Percentiles rank a stretch among this genome's conserved stretches.
phyloP scores from a whole-genome alignment of 208 protist genomes.

The Angomonas ambiguus region DNA sequence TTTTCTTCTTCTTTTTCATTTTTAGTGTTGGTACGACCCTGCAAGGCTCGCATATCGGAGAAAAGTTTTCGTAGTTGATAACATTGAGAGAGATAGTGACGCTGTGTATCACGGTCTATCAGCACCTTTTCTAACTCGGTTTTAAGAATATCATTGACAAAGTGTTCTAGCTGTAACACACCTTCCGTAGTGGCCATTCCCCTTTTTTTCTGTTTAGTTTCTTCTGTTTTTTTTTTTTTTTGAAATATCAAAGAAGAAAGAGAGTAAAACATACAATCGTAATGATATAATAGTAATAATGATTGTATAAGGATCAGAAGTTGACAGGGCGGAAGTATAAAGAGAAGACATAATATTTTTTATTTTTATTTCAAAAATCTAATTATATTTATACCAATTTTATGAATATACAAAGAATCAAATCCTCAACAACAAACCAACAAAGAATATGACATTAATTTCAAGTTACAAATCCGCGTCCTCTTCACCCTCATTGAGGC shows the following conservation, averaged over 20 bases:
- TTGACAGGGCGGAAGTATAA: background rate
- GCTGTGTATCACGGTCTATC: conserved; percentile 40
- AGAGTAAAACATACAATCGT: conserved; percentile 11
- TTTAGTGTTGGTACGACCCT: conserved; percentile 36
- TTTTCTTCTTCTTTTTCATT: conserved; percentile 1
- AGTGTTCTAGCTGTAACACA: conserved; percentile 6
- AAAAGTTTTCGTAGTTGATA: conserved; percentile 58
- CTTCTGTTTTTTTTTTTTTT: conserved; percentile 13
- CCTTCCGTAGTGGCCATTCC: conserved; percentile 8
- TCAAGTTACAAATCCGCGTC: background rate
- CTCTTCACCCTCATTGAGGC: background rate
- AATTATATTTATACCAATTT: conserved; percentile 5
- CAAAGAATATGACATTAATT: background rate
- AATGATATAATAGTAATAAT: background rate
- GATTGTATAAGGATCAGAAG: background rate
- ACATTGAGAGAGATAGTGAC: conserved; percentile 57
- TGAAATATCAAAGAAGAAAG: conserved; percentile 14
- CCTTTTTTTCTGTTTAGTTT: conserved; percentile 9
- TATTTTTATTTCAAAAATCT: conserved; percentile 11
- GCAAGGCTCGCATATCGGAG: conserved; percentile 60
- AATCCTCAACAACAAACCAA: conserved; percentile 2
- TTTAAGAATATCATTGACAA: conserved; percentile 10
- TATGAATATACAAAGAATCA: background rate
- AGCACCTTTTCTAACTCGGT: conserved; percentile 43
- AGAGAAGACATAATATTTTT: background rate